Conservation (phyloP, 2,329 filamentous ascomycete genomes). For the Coleophoma cylindrospora region DNA sequence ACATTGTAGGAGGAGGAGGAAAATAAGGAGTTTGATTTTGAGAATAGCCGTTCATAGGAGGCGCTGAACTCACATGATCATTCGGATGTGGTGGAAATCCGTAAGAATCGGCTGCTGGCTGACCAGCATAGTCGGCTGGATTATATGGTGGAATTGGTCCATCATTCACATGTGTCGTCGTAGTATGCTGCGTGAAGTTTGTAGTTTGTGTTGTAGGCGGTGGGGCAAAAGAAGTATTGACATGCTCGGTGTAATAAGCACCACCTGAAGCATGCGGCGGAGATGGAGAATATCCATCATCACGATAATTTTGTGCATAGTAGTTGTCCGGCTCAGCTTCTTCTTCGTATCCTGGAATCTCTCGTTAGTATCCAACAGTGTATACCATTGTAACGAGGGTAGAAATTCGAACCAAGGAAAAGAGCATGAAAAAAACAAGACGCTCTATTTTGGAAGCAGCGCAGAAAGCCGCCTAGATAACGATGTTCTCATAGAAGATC, state of each 20-base stretch:
- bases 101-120: constrained; percentile 14
- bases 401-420: constrained; percentile 6
- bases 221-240: constrained; percentile 17
- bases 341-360: constrained; percentile 25
- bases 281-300: constrained; percentile 26
- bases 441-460: constrained; percentile 21
- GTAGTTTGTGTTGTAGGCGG: constrained; percentile 12
- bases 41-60: constrained; percentile 6
- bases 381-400: constrained; percentile 11
- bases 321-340: constrained; percentile 23
- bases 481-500: constrained; percentile 22
- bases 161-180: constrained; percentile 16
- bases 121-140: constrained; percentile 22
- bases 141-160: constrained; percentile 24
- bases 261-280: constrained; percentile 28
- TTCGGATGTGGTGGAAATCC: constrained; percentile 17
- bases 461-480: constrained; percentile 24
- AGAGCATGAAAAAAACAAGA: constrained; percentile 2
- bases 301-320: constrained; percentile 20
- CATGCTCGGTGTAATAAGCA: constrained; percentile 19
- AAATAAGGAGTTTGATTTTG: constrained; percentile 14
- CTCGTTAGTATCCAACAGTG: constrained; percentile 9
- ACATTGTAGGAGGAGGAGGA: constrained; percentile 19
- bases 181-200: constrained; percentile 17
- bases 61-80: constrained; percentile 28